A percentile compares a stretch with the other conserved stretches of the same genome.
These are phyloP conservation scores for Simplicillium aogashimaense DNA, from an alignment of 2,329 filamentous ascomycete genomes.

Conservation along the genomic window DNA sequence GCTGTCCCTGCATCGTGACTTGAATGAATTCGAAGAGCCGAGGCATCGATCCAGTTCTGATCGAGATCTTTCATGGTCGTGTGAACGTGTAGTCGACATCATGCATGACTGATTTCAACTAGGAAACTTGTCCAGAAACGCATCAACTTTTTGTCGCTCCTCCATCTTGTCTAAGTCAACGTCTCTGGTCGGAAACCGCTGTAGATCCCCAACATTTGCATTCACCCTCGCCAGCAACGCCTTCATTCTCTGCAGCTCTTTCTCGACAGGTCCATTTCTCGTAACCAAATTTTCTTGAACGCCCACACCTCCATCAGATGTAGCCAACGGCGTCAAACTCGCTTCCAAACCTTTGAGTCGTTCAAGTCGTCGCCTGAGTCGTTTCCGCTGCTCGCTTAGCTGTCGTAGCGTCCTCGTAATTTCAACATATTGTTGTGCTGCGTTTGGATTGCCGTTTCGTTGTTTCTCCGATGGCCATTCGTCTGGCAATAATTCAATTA, in stretches of 20 bases:
- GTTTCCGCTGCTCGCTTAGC: slow-evolving; percentile 30
- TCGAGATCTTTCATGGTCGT: too few relatives aligned
- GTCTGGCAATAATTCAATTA: slow-evolving; percentile 35
- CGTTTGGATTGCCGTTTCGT: slow-evolving; percentile 25
- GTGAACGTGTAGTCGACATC: too few relatives aligned
- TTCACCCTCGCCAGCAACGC: slow-evolving; percentile 51
- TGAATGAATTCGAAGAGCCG: too few relatives aligned
- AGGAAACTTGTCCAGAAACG: too few relatives aligned
- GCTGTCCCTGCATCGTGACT: too few relatives aligned
- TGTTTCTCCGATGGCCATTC: slow-evolving; percentile 35
- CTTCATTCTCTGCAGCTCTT: slow-evolving; percentile 57
- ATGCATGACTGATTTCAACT: too few relatives aligned
- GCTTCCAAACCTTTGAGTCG: slow-evolving; percentile 37
- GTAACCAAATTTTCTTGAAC: slow-evolving; percentile 60
- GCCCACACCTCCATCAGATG: slow-evolving; percentile 17
- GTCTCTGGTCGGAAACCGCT: too few relatives aligned
- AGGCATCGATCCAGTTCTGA: too few relatives aligned
- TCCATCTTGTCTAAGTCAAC: too few relatives aligned
- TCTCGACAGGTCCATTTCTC: slow-evolving; percentile 53
- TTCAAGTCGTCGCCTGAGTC: slow-evolving; percentile 29
- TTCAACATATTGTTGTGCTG: slow-evolving; percentile 41
- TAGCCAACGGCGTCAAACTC: slow-evolving; percentile 34
- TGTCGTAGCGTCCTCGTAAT: slow-evolving; percentile 36
- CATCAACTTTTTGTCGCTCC: too few relatives aligned
- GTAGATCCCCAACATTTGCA: slow-evolving; percentile 32